Percentiles rank a stretch among this genome's conserved stretches.
Conservation (phyloP, 2,329 filamentous ascomycete species). For the Coniella vitis region DNA sequence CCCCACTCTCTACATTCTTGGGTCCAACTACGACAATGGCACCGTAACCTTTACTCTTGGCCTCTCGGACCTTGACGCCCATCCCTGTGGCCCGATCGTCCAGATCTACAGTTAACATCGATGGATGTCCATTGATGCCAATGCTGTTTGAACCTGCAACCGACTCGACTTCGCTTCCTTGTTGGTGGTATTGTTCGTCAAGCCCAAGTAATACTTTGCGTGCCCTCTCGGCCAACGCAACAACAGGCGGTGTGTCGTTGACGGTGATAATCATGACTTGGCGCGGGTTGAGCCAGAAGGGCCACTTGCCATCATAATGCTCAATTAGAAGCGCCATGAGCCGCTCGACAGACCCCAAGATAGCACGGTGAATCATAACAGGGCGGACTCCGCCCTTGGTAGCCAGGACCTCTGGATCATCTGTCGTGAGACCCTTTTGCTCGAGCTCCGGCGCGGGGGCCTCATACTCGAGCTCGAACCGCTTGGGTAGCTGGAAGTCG, state of each 20-base stretch:
- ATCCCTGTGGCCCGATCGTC: conserved; percentile 58
- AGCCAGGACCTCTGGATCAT: conserved; percentile 39
- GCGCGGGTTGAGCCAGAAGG: conserved; percentile 80
- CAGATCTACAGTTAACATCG: conserved; percentile 60
- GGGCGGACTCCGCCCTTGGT: conserved; percentile 58
- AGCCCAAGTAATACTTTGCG: conserved; percentile 46
- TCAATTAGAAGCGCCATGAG: conserved; percentile 82
- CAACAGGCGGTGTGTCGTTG: conserved; percentile 51
- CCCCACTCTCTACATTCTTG: conserved; percentile 51
- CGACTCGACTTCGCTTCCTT: conserved; percentile 22
- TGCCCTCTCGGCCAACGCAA: conserved; percentile 41
- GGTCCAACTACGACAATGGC: conserved; percentile 67
- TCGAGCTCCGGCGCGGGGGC: conserved; percentile 60
- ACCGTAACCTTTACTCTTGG: conserved; percentile 65
- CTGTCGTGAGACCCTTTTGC: conserved; percentile 42
- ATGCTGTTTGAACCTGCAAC: conserved; percentile 32
- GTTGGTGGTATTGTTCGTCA: too few species aligned
- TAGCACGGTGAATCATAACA: conserved; percentile 78
- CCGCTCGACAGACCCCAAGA: conserved; percentile 77
- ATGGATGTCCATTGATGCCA: conserved; percentile 35
- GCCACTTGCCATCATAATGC: conserved; percentile 72
- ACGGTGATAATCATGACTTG: conserved; percentile 71
- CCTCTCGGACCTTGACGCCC: conserved; percentile 63
- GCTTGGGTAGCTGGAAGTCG: conserved; percentile 80
- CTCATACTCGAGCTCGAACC: conserved; percentile 71